Conservation (phyloP, 805 yeast species). For the Sungouiozyma intestinalis region DNA sequence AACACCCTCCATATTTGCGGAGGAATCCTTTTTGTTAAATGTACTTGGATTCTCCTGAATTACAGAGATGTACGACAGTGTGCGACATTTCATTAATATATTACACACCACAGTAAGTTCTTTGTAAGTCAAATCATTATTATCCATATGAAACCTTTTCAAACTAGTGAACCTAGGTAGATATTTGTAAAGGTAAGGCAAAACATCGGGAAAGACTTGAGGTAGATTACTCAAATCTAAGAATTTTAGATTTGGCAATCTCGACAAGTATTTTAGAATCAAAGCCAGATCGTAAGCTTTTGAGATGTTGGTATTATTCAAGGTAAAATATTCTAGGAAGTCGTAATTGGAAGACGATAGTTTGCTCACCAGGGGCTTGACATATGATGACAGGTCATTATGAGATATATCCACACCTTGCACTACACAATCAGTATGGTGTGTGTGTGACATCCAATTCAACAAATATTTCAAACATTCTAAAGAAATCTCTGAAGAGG, state of each 20-base stretch:
- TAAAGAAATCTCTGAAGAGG: conserved; percentile 54
- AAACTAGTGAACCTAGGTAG: conserved; percentile 59
- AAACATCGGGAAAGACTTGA: conserved; percentile 51
- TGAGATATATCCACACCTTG: conserved; percentile 74
- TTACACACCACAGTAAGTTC: conserved; percentile 53
- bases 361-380: conserved; percentile 21
- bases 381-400: conserved; percentile 45
- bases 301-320: conserved; percentile 51
- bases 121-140: conserved; percentile 47
- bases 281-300: conserved; percentile 42
- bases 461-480: conserved; percentile 47
- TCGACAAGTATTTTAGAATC: conserved; percentile 41
- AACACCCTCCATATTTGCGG: background rate
- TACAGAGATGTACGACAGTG: conserved; percentile 58
- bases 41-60: conserved; percentile 31
- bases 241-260: conserved; percentile 49
- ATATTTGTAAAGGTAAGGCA: conserved; percentile 46
- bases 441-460: conserved; percentile 41
- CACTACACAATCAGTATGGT: conserved; percentile 11
- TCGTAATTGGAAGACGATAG: conserved; percentile 13
- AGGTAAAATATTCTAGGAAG: conserved; percentile 41
- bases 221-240: conserved; percentile 67
- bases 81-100: conserved; percentile 60
- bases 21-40: background rate
- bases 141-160: conserved; percentile 59